Conservation (phyloP, 768 basidiomycete genomes). For the Gloeostereum incarnatum region DNA sequence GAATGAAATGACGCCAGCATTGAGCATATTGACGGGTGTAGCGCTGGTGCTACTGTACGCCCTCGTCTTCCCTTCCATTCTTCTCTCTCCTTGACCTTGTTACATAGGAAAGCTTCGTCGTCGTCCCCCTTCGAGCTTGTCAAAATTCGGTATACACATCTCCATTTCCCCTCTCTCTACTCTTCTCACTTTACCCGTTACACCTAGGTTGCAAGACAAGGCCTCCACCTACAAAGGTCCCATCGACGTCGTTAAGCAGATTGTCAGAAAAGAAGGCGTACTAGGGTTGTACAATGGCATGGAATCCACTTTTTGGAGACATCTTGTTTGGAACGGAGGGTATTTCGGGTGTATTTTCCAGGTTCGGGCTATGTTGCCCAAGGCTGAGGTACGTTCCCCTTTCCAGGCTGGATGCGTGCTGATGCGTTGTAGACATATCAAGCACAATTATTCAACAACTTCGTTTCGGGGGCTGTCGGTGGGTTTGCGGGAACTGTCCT, state of each 20-base stretch:
- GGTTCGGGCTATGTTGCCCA: constrained; percentile 71
- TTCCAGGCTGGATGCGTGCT: not conserved
- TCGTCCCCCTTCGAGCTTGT: constrained; percentile 96
- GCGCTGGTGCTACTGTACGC: constrained; percentile 79
- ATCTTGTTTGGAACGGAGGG: constrained; percentile 90
- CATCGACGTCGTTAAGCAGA: constrained; percentile 79
- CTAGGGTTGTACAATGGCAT: constrained; percentile 89
- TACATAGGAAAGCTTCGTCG: constrained; percentile 73
- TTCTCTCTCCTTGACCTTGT: not conserved
- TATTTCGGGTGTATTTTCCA: constrained; percentile 93
- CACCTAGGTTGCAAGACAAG: constrained; percentile 80
- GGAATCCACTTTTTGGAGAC: constrained; percentile 97
- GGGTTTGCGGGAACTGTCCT: constrained; percentile 84
- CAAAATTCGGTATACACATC: constrained; percentile 59
- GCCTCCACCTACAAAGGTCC: constrained; percentile 85
- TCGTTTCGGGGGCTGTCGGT: constrained; percentile 83
- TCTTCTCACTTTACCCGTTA: constrained; percentile 1
- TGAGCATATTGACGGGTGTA: constrained; percentile 87
- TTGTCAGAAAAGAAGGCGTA: constrained; percentile 69
- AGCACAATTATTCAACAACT: constrained; percentile 79
- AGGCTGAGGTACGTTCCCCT: constrained; percentile 55
- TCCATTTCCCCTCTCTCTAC: not conserved
- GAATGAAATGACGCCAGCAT: constrained; percentile 75
- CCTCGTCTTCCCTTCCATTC: not conserved
- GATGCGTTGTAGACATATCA: constrained; percentile 41